Conservation (phyloP, 768 basidiomycete species). For the Melanogaster broomeanus region DNA sequence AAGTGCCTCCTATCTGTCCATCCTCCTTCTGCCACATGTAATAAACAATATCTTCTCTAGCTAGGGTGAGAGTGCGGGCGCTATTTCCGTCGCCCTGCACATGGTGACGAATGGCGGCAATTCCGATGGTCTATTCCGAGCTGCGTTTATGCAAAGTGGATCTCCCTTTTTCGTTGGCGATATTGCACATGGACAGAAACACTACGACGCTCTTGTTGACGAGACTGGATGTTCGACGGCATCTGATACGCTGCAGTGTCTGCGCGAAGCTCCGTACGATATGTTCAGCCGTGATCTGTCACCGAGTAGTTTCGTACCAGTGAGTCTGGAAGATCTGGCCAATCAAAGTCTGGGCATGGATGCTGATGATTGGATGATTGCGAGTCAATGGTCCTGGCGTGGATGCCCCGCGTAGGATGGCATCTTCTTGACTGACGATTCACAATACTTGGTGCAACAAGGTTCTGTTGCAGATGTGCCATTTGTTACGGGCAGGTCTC, state of each 20-base stretch:
- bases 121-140: slow-evolving; percentile 25
- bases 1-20: neutral
- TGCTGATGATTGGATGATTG: neutral
- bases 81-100: slow-evolving; percentile 34
- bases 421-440: slow-evolving; percentile 35
- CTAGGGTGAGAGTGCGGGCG: slow-evolving; percentile 41
- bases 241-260: slow-evolving; percentile 33
- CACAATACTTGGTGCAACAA: slow-evolving; percentile 31
- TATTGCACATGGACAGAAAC: slow-evolving; percentile 20
- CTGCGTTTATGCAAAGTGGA: slow-evolving; percentile 43
- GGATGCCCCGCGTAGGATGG: slow-evolving; percentile 43
- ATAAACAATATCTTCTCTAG: neutral
- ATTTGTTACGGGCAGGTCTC: slow-evolving; percentile 7
- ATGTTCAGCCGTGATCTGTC: slow-evolving; percentile 33
- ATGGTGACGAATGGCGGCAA: slow-evolving; percentile 27
- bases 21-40: neutral
- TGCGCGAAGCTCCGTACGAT: slow-evolving; percentile 33
- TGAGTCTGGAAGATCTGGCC: neutral
- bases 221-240: slow-evolving; percentile 31
- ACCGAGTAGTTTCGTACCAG: slow-evolving; percentile 35
- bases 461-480: slow-evolving; percentile 34
- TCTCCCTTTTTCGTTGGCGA: slow-evolving; percentile 28
- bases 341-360: neutral
- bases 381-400: slow-evolving; percentile 31
- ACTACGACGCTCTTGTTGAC: slow-evolving; percentile 32